Evolutionary conservation across 371 early-diverging fungal species (phyloP), one percentile per base, ranked within the genome.

Genomic region (Mucor piriformis): DNA sequence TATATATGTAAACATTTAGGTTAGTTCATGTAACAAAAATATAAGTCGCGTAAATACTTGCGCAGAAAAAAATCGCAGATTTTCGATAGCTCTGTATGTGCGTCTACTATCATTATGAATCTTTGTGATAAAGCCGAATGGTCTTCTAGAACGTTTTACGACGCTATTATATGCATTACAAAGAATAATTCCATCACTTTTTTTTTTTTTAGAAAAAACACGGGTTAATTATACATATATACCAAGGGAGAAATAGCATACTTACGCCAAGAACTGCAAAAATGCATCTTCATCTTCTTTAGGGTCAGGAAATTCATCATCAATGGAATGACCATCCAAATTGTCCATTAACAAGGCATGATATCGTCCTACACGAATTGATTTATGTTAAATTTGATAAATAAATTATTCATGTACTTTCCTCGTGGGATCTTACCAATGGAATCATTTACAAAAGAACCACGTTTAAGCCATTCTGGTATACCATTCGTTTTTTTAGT

Each of bases 51-150:
- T 16, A 8, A 20, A n/a, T 5, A 70, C 82, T 66, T 81, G 84
- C 87, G 84, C 83, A 46, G 81, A 62, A 67, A 87, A 82, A 62
- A 87, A 87, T 11, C 81, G 76, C 44, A 85, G 72, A 67, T 87
- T 85, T 50, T 87, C 87, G 12, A 79, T 80, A 6, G 79, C 83
- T 50, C 87, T 73, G 64, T 82, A 87, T 3, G 84, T 82, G n/a
- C 87, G 75, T n/a, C 64, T 59, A 15, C 83, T 85, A 50, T 85
- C 82, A 13, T 74, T 70, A 44, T 87, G 83, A 20, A 83, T 74
- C 50, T 87, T 84, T 51, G 72, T 81, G 24, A 87, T 84, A 18
- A 80, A 67, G 11, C 84, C 87, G 69, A 87, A 87, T 1, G 85
- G 85, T 54, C 84, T 76, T 57, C 74, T 76, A 16, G 85, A 84